Base-by-base conservation (phyloP, 192 early-diverging fungal species). In the Backusella tarrabulga region DNA sequence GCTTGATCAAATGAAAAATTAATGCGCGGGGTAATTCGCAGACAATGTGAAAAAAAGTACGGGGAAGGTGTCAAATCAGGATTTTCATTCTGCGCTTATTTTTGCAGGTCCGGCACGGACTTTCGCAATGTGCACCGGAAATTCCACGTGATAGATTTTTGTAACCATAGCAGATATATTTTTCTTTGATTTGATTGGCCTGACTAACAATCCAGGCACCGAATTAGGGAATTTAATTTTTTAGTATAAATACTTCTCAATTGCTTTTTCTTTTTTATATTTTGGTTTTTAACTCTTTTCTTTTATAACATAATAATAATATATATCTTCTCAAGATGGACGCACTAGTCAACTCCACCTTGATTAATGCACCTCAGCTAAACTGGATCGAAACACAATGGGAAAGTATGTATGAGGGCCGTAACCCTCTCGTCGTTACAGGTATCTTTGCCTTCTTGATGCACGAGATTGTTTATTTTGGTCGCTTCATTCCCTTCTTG, bases 401-500 rank as follows among this genome's bases (percentile, higher is more conserved):
- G 93, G 78, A 85, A 56, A 78, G 83, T 60, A 17, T 92, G 75
- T 94, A 92, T 46, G 90, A 90, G 50, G 92, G 88, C n/a, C 92
- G 88, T 71, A 91, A 93, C 77, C 91, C 93, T 76, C 77, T 88
- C 52, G 41, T 95, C 41, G 90, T 90, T 32, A 91, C 93, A 17
- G 89, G 93, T 21, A 75, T 93, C n/a, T 83, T 96, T 56, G 85
- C 93, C 44, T 96, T 98, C 80, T 36, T 90, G 36, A 91, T 95
- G 87, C 96, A 98, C 89, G 95, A 98, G 83, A 69, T 94, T 44
- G 94, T 96, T 76, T 97, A 95, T 85, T 97, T 96, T 88, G 92
- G 90, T n/a, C 92, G 96, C 32, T 96, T 92, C 83, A 52, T 96
- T n/a, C 97, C 97, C 29, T 98, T 93, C 82, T 83, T 90, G 63